Evolutionary conservation across 345 rosid genomes (phyloP).

Genomic region (Leavenworthia alabamica): DNA sequence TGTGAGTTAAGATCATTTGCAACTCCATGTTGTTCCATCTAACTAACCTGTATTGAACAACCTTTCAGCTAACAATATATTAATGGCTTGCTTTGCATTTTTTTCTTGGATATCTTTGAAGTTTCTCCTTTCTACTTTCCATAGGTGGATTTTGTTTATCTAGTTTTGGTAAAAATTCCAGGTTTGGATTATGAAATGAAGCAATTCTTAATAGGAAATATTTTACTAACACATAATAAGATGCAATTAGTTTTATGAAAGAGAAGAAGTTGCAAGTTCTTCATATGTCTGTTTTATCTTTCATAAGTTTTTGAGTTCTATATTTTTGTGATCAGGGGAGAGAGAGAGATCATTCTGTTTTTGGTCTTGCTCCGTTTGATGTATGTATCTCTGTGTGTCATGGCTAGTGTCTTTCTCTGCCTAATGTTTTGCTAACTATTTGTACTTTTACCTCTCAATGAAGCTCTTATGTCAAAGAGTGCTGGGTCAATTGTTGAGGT

Average conservation of each 20-base stretch:
- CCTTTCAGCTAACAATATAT: constrained; percentile 1
- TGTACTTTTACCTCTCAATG: constrained; percentile 26
- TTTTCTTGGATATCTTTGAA: constrained; percentile 1
- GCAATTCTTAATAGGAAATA: not conserved
- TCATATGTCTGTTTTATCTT: not conserved
- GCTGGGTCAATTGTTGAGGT: constrained; percentile 97
- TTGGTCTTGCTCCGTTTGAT: not conserved
- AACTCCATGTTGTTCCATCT: constrained; percentile 8
- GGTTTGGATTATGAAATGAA: too few species aligned
- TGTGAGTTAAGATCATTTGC: constrained; percentile 10
- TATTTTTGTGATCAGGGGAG: not conserved
- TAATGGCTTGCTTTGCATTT: not conserved
- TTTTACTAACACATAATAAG: not conserved
- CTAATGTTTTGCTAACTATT: constrained; percentile 21
- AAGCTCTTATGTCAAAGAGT: constrained; percentile 98
- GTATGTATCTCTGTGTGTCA: constrained; percentile 1
- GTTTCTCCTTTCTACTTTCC: not conserved
- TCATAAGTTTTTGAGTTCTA: not conserved
- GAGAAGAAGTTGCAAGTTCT: not conserved
- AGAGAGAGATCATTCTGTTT: too few species aligned
- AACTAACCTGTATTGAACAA: constrained; percentile 8
- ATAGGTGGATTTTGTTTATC: too few species aligned
- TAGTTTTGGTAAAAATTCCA: too few species aligned
- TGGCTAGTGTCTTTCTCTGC: constrained; percentile 1
- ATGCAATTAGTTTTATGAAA: not conserved